Conservation (phyloP, 257 asterid species). For the Solanum appendiculatum region DNA sequence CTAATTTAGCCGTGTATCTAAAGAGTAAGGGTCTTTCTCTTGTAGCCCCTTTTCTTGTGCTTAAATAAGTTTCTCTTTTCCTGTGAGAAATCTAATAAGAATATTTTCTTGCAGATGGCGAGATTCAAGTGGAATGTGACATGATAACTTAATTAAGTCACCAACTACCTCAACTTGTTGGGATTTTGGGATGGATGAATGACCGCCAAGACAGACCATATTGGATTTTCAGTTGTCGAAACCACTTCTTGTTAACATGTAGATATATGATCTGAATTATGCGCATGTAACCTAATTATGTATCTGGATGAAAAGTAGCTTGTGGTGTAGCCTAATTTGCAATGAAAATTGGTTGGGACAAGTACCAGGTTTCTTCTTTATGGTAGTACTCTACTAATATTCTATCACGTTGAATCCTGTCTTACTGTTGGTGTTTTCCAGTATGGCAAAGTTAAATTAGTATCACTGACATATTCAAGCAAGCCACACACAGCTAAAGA, state of each 20-base stretch:
- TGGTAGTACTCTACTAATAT: not conserved
- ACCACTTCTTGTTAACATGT: not conserved
- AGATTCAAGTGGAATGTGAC: conserved; percentile 62
- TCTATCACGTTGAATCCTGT: not conserved
- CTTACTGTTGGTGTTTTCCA: not conserved
- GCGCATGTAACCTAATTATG: not conserved
- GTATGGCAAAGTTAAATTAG: not conserved
- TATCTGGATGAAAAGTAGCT: not conserved
- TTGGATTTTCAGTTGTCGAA: not conserved
- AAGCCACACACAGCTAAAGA: not conserved
- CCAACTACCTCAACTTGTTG: not conserved
- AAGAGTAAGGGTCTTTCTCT: conserved; percentile 28
- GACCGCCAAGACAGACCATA: not conserved
- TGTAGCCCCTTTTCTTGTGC: not conserved
- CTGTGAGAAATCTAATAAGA: not conserved
- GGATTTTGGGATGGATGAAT: conserved; percentile 9
- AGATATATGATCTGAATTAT: conserved; percentile 1
- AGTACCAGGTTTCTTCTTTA: not conserved
- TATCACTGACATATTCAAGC: not conserved
- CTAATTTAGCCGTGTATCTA: conserved; percentile 68
- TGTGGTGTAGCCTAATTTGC: not conserved
- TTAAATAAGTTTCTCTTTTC: not conserved
- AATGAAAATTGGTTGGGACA: not conserved
- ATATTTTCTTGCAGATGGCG: conserved; percentile 50
- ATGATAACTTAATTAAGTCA: conserved; percentile 11